Percentiles rank a stretch among this genome's conserved stretches.
Conservation (phyloP, 2,329 filamentous ascomycete genomes). For the Aspergillus sojae region DNA sequence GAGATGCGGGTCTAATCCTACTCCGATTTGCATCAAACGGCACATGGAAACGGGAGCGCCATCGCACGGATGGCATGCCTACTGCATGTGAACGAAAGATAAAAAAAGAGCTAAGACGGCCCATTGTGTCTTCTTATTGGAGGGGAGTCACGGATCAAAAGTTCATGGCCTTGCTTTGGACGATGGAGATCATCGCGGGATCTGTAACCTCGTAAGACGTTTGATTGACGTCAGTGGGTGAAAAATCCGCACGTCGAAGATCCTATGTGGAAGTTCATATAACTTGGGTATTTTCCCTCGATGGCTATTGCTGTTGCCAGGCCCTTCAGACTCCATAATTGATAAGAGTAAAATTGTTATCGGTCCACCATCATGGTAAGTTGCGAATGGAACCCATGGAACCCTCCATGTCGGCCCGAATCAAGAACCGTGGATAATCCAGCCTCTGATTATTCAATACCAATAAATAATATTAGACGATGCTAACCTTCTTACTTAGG, state of each 20-base stretch:
- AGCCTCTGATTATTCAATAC: background rate
- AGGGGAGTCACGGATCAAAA: background rate
- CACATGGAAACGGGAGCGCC: background rate
- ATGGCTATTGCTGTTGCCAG: background rate
- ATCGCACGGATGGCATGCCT: background rate
- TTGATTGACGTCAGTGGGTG: conserved; percentile 17
- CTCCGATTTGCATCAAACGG: background rate
- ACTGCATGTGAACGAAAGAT: background rate
- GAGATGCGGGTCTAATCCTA: background rate
- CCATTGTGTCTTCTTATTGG: background rate
- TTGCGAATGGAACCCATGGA: background rate
- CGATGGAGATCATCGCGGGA: conserved; percentile 6
- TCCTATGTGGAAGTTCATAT: background rate
- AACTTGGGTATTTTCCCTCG: background rate
- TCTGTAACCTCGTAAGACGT: conserved; percentile 8
- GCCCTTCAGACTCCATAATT: background rate
- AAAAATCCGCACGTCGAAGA: background rate
- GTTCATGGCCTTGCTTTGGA: background rate
- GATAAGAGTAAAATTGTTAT: background rate
- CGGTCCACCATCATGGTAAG: conserved; percentile 1
- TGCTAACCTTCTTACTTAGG: conserved; percentile 16
- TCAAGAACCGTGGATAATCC: conserved; percentile 6
- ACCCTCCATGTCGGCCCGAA: conserved; percentile 3
- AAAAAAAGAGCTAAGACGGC: background rate
- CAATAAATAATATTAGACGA: background rate